A percentile compares a stretch with the other conserved stretches of the same genome.
These are phyloP conservation scores for Fusarium chuoi DNA, from an alignment of 2,329 filamentous ascomycete genomes.

Conservation along the genomic window DNA sequence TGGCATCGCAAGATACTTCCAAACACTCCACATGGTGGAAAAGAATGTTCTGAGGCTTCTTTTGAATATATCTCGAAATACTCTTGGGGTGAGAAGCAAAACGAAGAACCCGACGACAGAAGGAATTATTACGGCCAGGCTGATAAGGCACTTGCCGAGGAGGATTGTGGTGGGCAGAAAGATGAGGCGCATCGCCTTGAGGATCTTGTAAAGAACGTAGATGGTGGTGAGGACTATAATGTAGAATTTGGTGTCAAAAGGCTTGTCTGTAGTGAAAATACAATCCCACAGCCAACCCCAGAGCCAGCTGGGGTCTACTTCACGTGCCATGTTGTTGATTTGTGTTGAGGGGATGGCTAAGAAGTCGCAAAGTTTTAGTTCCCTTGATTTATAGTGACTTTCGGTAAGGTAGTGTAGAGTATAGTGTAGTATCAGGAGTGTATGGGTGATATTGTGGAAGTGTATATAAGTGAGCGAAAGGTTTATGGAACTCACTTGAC, in stretches of 20 bases:
- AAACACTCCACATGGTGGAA: neutral
- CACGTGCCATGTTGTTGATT: neutral
- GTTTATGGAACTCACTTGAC: neutral
- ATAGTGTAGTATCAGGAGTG: neutral
- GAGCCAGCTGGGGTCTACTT: neutral
- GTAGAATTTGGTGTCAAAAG: slow-evolving; percentile 20
- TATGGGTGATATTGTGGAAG: neutral
- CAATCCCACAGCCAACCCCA: slow-evolving; percentile 12
- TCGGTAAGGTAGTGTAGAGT: neutral
- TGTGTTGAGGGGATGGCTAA: neutral
- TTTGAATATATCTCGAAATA: neutral
- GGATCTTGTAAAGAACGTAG: neutral
- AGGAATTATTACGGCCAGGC: neutral
- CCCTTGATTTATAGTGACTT: neutral
- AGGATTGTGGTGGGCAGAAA: slow-evolving; percentile 4
- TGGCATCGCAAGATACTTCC: slow-evolving; percentile 2
- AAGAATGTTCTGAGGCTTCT: neutral
- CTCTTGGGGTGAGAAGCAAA: neutral
- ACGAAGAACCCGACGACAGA: neutral
- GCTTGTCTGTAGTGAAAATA: slow-evolving; percentile 3
- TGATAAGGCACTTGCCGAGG: neutral
- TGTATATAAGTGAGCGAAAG: neutral
- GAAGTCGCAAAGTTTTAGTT: neutral
- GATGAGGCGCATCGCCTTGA: neutral
- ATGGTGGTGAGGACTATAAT: slow-evolving; percentile 13